Percentiles rank a stretch among this genome's conserved stretches.
phyloP scores from a whole-genome alignment of 176 grass and related monocot genomes.

The Microstegium vimineum region DNA sequence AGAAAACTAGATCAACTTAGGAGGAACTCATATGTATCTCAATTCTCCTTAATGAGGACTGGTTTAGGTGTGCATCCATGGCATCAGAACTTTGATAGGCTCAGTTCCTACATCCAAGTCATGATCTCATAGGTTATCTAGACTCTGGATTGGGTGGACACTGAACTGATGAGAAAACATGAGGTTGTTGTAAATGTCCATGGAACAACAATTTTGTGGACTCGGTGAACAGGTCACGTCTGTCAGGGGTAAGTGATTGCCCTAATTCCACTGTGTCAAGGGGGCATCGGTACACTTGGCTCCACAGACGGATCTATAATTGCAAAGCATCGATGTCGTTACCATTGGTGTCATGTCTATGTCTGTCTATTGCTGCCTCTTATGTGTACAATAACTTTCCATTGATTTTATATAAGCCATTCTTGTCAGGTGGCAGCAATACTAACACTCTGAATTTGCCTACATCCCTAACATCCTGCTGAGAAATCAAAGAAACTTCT shows the following conservation, averaged over 20 bases:
- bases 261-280: too few relatives aligned
- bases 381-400: not conserved
- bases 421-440: not conserved
- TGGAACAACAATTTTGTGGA: not conserved
- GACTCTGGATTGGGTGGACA: not conserved
- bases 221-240: not conserved
- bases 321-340: too few relatives aligned
- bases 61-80: too few relatives aligned
- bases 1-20: too few relatives aligned
- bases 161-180: not conserved
- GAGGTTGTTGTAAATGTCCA: not conserved
- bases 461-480: too few relatives aligned
- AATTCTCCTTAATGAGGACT: too few relatives aligned
- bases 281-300: too few relatives aligned
- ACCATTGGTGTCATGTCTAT: not conserved
- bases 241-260: not conserved
- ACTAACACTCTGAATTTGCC: not conserved
- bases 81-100: too few relatives aligned
- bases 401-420: not conserved
- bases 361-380: not conserved
- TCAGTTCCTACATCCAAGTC: not conserved
- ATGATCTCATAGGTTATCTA: not conserved
- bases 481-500: not conserved
- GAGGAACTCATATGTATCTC: too few relatives aligned
- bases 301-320: too few relatives aligned